A percentile compares a stretch with the other conserved stretches of the same genome.
phyloP scores from a whole-genome alignment of 768 basidiomycete genomes.

The Leucosporidium scottii region DNA sequence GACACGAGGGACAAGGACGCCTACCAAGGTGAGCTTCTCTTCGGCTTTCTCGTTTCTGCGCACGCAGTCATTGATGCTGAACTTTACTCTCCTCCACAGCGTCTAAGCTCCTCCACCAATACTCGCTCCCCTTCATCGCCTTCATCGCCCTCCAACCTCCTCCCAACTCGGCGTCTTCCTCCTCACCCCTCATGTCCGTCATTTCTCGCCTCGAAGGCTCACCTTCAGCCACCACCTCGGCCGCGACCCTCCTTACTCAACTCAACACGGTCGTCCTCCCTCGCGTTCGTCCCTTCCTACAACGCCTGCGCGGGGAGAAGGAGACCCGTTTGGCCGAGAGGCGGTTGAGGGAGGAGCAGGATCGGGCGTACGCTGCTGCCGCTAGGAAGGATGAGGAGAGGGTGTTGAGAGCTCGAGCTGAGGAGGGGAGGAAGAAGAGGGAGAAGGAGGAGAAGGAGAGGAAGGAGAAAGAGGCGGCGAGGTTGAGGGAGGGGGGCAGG shows the following conservation, averaged over 20 bases:
- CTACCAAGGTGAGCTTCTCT: slow-evolving; percentile 56
- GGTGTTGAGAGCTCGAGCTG: slow-evolving; percentile 53
- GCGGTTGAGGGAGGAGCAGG: slow-evolving; percentile 61
- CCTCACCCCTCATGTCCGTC: slow-evolving; percentile 54
- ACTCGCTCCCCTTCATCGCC: slow-evolving; percentile 86
- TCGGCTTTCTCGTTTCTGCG: background rate
- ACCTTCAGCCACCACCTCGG: slow-evolving; percentile 46
- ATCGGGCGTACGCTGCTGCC: slow-evolving; percentile 64
- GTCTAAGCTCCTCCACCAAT: slow-evolving; percentile 56
- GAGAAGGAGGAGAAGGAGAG: slow-evolving; percentile 42
- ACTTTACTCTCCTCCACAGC: slow-evolving; percentile 49
- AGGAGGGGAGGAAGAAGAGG: slow-evolving; percentile 41
- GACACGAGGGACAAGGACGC: slow-evolving; percentile 77
- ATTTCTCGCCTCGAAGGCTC: slow-evolving; percentile 77
- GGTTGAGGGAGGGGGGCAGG: slow-evolving; percentile 21
- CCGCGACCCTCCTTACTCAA: slow-evolving; percentile 58
- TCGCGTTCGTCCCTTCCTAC: slow-evolving; percentile 68
- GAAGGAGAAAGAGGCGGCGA: slow-evolving; percentile 38
- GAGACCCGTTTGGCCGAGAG: slow-evolving; percentile 49
- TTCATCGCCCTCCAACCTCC: slow-evolving; percentile 78
- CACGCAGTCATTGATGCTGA: slow-evolving; percentile 44
- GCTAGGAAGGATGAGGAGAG: slow-evolving; percentile 62
- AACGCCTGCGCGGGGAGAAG: slow-evolving; percentile 51
- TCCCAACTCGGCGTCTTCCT: slow-evolving; percentile 40
- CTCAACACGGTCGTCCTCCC: slow-evolving; percentile 68